Conservation (phyloP, 2,329 filamentous ascomycete genomes). For the Fusarium sublunatum region DNA sequence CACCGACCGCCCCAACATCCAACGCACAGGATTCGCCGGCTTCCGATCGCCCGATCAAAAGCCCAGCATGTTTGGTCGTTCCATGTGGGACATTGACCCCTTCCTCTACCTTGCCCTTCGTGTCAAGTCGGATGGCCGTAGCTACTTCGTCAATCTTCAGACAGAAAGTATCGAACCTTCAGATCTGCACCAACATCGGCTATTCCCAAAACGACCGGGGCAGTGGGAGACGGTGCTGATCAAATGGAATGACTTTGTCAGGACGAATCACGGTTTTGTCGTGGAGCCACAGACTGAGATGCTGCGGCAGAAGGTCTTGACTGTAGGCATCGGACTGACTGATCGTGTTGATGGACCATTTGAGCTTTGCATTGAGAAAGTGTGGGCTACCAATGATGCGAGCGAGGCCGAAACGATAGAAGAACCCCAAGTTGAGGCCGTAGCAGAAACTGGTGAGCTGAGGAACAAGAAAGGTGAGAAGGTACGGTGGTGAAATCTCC, state of each 20-base stretch:
- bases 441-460: slow-evolving; percentile 45
- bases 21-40: slow-evolving; percentile 87
- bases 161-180: slow-evolving; percentile 93
- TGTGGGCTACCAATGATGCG: slow-evolving; percentile 85
- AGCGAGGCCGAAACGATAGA: slow-evolving; percentile 44
- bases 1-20: slow-evolving; percentile 75
- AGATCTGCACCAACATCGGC: slow-evolving; percentile 94
- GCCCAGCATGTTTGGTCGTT: slow-evolving; percentile 84
- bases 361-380: slow-evolving; percentile 83
- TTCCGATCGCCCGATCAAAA: slow-evolving; percentile 85
- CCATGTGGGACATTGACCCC: slow-evolving; percentile 89
- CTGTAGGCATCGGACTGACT: slow-evolving; percentile 87
- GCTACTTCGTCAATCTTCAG: slow-evolving; percentile 95
- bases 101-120: slow-evolving; percentile 89
- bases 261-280: slow-evolving; percentile 91
- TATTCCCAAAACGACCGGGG: slow-evolving; percentile 81
- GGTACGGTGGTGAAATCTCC: slow-evolving; percentile 51
- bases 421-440: slow-evolving; percentile 23
- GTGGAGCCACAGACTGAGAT: slow-evolving; percentile 94
- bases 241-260: slow-evolving; percentile 90
- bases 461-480: slow-evolving; percentile 54
- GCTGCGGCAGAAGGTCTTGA: slow-evolving; percentile 84
- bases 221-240: slow-evolving; percentile 97
- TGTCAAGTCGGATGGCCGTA: slow-evolving; percentile 88
- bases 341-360: slow-evolving; percentile 91